A percentile compares a stretch with the other conserved stretches of the same genome.
These are phyloP conservation scores for Cucurbita argyrosperma DNA, from an alignment of 306 rosid species.

Conservation along the genomic window DNA sequence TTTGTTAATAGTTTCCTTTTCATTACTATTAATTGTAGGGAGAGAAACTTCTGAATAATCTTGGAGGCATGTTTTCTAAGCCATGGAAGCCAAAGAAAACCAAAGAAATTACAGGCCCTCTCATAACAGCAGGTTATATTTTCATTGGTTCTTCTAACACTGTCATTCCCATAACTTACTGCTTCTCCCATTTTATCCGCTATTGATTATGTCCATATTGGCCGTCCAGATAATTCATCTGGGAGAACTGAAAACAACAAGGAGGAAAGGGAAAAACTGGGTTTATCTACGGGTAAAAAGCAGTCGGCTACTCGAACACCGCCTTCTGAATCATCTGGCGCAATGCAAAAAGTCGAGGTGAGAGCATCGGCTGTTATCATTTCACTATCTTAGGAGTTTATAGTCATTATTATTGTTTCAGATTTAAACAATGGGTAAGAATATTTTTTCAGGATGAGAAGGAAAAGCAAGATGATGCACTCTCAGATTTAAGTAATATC, in stretches of 20 bases:
- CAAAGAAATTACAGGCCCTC: slow-evolving; percentile 51
- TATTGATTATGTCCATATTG: slow-evolving; percentile 1
- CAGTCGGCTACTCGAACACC: slow-evolving; percentile 38
- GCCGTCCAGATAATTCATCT: slow-evolving; percentile 32
- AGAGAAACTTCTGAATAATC: slow-evolving; percentile 81
- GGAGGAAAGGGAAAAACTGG: slow-evolving; percentile 55
- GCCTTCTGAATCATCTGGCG: slow-evolving; percentile 31
- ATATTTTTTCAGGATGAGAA: slow-evolving; percentile 39
- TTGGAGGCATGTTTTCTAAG: slow-evolving; percentile 86
- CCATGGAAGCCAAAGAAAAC: slow-evolving; percentile 75
- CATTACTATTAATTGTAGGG: slow-evolving; percentile 35
- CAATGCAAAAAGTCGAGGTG: slow-evolving; percentile 64
- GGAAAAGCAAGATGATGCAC: slow-evolving; percentile 77
- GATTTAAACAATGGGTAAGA: background rate
- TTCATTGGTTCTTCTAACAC: background rate
- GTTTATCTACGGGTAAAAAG: slow-evolving; percentile 46
- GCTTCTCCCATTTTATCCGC: background rate
- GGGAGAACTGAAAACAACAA: slow-evolving; percentile 16
- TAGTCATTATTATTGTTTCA: background rate
- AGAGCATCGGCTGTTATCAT: background rate
- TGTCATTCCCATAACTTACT: background rate
- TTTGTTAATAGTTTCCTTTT: background rate
- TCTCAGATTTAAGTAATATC: slow-evolving; percentile 64
- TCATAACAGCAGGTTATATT: slow-evolving; percentile 47
- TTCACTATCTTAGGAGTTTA: background rate